Conservation (phyloP, 768 basidiomycete species). For the Lactarius quietus region DNA sequence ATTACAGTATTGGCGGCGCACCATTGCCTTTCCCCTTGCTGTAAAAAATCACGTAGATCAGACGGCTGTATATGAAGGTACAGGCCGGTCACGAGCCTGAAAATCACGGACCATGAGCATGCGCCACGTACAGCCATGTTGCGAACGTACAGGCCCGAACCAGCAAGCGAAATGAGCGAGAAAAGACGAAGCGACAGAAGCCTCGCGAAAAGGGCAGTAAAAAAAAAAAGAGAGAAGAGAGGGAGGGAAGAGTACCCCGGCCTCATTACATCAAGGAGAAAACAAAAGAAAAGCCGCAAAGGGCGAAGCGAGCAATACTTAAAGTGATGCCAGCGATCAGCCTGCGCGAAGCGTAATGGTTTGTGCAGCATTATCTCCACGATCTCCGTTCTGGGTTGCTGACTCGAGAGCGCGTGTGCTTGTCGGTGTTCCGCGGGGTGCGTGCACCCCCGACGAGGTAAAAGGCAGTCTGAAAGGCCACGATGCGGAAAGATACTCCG, state of each 20-base stretch:
- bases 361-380: conserved; percentile 5
- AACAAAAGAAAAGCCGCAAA: not conserved
- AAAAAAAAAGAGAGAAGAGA: not conserved
- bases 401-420: not conserved
- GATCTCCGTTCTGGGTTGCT: not conserved
- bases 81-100: no score
- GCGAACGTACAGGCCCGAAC: not conserved
- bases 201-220: not conserved
- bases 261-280: not conserved
- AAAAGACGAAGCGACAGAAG: not conserved
- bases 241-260: not conserved
- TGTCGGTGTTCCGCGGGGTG: not conserved
- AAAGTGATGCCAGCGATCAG: not conserved
- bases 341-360: not conserved
- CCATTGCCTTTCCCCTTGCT: not conserved
- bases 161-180: not conserved
- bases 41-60: no score
- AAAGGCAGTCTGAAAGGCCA: not conserved
- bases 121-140: not conserved
- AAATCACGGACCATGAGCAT: conserved; percentile 4
- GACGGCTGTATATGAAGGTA: no score
- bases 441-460: not conserved
- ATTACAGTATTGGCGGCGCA: not conserved
- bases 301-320: not conserved
- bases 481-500: not conserved